A percentile compares a stretch with the other conserved stretches of the same genome.
Evolutionary conservation across 1,139 yeast genomes (phyloP).

Genomic region (Eremothecium gossypii): DNA sequence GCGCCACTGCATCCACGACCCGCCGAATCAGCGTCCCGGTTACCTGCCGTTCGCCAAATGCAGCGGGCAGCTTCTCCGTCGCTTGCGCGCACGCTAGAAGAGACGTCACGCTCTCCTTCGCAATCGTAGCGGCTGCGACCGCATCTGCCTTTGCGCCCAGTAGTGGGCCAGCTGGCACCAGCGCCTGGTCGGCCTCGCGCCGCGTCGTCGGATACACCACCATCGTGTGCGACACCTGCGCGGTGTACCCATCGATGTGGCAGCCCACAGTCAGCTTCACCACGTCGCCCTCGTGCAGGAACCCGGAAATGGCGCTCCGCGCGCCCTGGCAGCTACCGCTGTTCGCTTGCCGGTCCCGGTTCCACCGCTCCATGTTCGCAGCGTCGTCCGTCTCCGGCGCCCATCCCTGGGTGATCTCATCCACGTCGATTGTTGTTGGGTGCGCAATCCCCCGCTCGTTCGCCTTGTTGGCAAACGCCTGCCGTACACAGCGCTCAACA

Average conservation of each 20-base stretch:
- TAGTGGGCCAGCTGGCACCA: conserved; percentile 60
- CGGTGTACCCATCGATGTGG: conserved; percentile 91
- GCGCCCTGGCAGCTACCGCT: conserved; percentile 15
- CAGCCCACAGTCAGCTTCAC: conserved; percentile 79
- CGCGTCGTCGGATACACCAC: conserved; percentile 67
- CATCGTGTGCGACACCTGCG: conserved; percentile 75
- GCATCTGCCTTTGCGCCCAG: conserved; percentile 86
- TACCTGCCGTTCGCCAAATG: conserved; percentile 31
- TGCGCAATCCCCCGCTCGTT: conserved; percentile 81
- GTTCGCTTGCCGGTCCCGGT: conserved; percentile 14
- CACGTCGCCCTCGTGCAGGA: conserved; percentile 68
- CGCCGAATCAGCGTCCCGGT: conserved; percentile 63
- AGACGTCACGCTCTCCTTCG: conserved; percentile 71
- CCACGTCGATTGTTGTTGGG: conserved; percentile 84
- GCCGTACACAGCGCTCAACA: conserved; percentile 45
- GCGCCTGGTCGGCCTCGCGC: conserved; percentile 23
- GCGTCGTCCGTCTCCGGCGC: conserved; percentile 78
- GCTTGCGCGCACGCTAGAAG: conserved; percentile 64
- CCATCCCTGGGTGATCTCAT: conserved; percentile 68
- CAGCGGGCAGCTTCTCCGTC: conserved; percentile 61
- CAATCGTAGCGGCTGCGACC: conserved; percentile 78
- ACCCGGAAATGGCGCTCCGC: conserved; percentile 31
- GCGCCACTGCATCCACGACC: conserved; percentile 75
- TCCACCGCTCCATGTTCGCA: conserved; percentile 25
- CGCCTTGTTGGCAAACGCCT: conserved; percentile 47